Conservation (phyloP, 2,329 filamentous ascomycete genomes). For the Pseudohalonectria lignicola region DNA sequence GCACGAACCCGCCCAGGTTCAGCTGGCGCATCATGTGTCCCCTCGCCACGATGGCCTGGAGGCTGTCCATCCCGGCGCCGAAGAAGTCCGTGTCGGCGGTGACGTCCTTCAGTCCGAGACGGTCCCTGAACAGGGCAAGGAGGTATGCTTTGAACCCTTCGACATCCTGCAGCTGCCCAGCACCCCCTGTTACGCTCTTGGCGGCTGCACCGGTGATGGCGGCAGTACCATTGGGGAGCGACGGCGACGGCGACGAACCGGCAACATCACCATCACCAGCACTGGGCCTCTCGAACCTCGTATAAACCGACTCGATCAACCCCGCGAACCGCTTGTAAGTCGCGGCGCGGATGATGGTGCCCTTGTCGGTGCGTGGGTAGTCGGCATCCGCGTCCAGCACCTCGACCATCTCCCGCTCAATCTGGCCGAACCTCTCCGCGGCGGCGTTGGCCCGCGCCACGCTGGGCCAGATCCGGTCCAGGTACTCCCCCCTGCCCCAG, state of each 20-base stretch:
- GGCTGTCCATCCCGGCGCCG: slow-evolving; percentile 42
- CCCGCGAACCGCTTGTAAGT: slow-evolving; percentile 31
- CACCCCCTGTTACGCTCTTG: too few relatives aligned
- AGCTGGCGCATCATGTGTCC: slow-evolving; percentile 37
- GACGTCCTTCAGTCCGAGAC: slow-evolving; percentile 13
- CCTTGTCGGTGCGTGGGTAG: slow-evolving; percentile 41
- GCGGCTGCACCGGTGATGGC: slow-evolving; percentile 8
- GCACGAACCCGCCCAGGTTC: slow-evolving; percentile 29
- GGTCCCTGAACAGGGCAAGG: slow-evolving; percentile 14
- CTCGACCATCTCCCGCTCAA: slow-evolving; percentile 36
- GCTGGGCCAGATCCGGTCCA: slow-evolving; percentile 20
- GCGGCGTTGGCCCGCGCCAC: slow-evolving; percentile 19
- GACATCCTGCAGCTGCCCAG: slow-evolving; percentile 8
- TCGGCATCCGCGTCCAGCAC: slow-evolving; percentile 29
- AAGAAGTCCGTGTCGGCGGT: slow-evolving; percentile 44
- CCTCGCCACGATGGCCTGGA: slow-evolving; percentile 44
- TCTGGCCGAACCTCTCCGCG: slow-evolving; percentile 19
- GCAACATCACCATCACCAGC: too few relatives aligned
- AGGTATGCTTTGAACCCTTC: slow-evolving; percentile 22
- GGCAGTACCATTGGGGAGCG: not conserved
- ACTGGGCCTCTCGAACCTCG: slow-evolving; percentile 16
- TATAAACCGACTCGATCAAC: slow-evolving; percentile 35
- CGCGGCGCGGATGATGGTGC: slow-evolving; percentile 36
- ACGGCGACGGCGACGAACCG: not conserved
- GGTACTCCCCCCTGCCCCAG: slow-evolving; percentile 11